Evolutionary conservation across 1,284 basidiomycete species (phyloP), one percentile per base, ranked within the genome.

Genomic region (Coniferiporia sulphurascens): DNA sequence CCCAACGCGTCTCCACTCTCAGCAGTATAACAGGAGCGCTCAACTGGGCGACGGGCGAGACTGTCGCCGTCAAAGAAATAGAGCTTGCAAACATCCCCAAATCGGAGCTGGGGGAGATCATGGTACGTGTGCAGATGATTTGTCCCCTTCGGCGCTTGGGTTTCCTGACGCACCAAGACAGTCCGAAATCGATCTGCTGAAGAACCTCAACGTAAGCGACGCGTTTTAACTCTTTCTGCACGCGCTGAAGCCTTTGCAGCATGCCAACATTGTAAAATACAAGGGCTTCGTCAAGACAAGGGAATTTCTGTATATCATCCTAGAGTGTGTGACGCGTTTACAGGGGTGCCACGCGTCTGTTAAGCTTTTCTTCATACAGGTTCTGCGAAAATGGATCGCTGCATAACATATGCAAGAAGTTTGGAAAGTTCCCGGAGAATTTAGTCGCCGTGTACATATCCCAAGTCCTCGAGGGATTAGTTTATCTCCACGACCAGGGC

Each of bases 381-480:
- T 96, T 95, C 71, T 98, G 96, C 78, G 96, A 99, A 78, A 99
- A 99, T 68, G 96, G 96, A 21, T 97, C 94, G 3, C 78, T 99
- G 12, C 92, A 97, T 71, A 89, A 89, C 63, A 98, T 98, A 67
- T 89, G 90, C 75, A 98, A 98, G 74, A 87, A 91, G 58, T 98
- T 98, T 73, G 96, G 96, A 65, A 97, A 98, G 76, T 98, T 98
- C 69, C 96, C 96, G 0, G 96, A 99, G 73, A 91, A 86, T 64
- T 85, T 98, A 36, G 96, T 98, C 46, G 95, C 92, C 0, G 93
- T 98, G 9, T 98, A 98, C 75, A 93, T 98, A 67, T 91, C 90
- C 52, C 96, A 98, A 74, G 88, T 94, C 17, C 81, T 98, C 38
- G 91, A 96, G 69, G 95, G 95, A 1, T 80, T 98, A 19, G 86